Evolutionary conservation across 805 yeast species (phyloP).

Genomic region (Nakazawaea ernobii): DNA sequence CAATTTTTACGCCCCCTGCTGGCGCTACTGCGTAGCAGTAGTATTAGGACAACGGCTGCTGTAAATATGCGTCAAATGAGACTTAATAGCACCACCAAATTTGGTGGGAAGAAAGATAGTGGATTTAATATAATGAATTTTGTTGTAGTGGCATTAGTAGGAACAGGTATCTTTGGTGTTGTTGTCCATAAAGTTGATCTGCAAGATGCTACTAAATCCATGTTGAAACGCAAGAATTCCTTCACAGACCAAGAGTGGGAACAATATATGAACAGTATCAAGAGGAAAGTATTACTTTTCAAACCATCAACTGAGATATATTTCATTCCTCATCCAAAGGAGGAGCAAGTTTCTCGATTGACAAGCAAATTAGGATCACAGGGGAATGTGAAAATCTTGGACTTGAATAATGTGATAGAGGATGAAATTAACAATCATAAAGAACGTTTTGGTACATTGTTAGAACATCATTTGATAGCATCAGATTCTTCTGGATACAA

Average conservation of each 20-base stretch:
- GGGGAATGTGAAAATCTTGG: constrained; percentile 33
- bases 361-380: constrained; percentile 12
- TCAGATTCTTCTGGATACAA: constrained; percentile 19
- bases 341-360: background rate
- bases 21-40: too few relatives aligned
- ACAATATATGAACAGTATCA: constrained; percentile 27
- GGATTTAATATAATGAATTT: constrained; percentile 35
- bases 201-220: constrained; percentile 24
- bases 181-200: constrained; percentile 24
- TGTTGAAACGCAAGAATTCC: constrained; percentile 29
- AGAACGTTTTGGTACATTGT: constrained; percentile 45
- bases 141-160: constrained; percentile 36
- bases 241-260: constrained; percentile 46
- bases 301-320: constrained; percentile 9
- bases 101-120: constrained; percentile 18
- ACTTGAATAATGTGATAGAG: constrained; percentile 44
- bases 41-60: too few relatives aligned
- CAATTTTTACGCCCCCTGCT: too few relatives aligned
- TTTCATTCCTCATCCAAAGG: constrained; percentile 27
- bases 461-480: constrained; percentile 29
- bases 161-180: constrained; percentile 34
- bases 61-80: background rate
- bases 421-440: constrained; percentile 36
- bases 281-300: constrained; percentile 24
- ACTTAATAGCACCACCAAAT: background rate